Percentiles rank a stretch among this genome's conserved stretches.
These are phyloP conservation scores for Brassica rapa DNA, from an alignment of 345 rosid species.

Conservation along the genomic window DNA sequence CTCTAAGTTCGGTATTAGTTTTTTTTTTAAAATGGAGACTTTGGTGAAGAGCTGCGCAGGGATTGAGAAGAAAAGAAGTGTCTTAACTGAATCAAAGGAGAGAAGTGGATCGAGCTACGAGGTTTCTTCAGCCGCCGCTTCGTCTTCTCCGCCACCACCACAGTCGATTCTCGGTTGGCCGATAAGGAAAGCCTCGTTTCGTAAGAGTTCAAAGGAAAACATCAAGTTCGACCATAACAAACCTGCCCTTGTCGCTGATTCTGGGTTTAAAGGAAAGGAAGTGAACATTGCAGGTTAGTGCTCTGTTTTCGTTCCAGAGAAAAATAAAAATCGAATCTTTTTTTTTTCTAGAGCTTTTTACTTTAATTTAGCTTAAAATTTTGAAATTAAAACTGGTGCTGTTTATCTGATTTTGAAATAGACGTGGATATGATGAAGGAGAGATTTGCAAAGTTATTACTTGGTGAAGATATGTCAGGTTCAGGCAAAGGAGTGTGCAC, in stretches of 20 bases:
- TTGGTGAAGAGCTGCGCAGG: conserved; percentile 51
- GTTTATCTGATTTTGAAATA: conserved; percentile 33
- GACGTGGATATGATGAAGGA: conserved; percentile 95
- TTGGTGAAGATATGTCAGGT: conserved; percentile 99
- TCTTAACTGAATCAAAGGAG: conserved; percentile 52
- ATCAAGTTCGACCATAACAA: conserved; percentile 43
- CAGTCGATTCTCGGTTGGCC: conserved; percentile 91
- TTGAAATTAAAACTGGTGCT: too few species aligned
- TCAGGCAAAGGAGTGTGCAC: conserved; percentile 92
- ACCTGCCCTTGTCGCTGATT: conserved; percentile 38
- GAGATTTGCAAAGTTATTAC: conserved; percentile 86
- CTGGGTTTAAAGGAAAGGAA: conserved; percentile 40
- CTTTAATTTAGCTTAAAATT: neutral
- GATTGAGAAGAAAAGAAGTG: conserved; percentile 43
- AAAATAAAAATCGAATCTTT: neutral
- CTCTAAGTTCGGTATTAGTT: neutral
- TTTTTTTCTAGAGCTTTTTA: neutral
- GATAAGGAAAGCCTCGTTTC: conserved; percentile 65
- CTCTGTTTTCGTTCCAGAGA: conserved; percentile 16
- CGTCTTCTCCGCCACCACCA: conserved; percentile 50
- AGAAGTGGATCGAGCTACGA: conserved; percentile 52
- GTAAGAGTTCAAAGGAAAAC: conserved; percentile 45
- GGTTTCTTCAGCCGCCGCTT: conserved; percentile 37
- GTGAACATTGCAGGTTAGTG: conserved; percentile 58
- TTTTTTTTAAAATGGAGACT: conserved; percentile 51